Base-by-base conservation (phyloP, 2,329 filamentous ascomycete genomes). In the Metarhizium anisopliae region DNA sequence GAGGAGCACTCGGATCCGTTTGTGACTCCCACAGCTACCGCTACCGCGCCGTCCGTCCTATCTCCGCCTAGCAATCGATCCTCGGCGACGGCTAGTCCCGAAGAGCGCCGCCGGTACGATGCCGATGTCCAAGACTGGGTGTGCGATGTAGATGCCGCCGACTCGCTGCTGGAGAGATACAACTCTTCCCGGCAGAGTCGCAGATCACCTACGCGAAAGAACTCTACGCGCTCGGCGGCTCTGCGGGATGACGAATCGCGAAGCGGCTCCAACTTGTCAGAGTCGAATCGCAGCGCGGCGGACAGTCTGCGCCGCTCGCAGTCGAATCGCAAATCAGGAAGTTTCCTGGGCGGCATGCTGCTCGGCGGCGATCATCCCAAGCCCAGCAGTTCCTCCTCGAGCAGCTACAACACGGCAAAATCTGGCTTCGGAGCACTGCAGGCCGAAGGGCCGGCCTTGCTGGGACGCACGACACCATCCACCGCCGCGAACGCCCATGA, bases 91-190 rank as follows among this genome's bases (percentile, higher is more conserved):
- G 73, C 74, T 1, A 76, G 71, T 54, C 73, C 74, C 1, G 75
- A 79, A n/a, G 62, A 61, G 51, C 20, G 58, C 20, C 65, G 62
- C 4, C 62, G 67, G 36, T 63, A 66, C 43, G 77, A 83, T 60
- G 76, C 76, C 0, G 81, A 83, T 36, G 80, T 83, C 2, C 77
- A 79, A 55, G 77, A 79, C 58, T 84, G 81, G 81, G 79, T 81
- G 50, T 74, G 75, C 0, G 79, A 82, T 40, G 72, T 82, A 1
- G 79, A 83, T 58, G 78, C 75, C 2, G 75, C 78, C 1, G 79
- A 82, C 58, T 73, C 77, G 1, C 69, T 83, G 8, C 70, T 83
- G 18, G 70, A 74, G 2, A 74, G 73, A 50, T 73, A 76, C 64
- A 70, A 71, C 49, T 67, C 66, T 20, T 59, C 63, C 52, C 62